These are phyloP conservation scores for Colletotrichum acutatum DNA, from an alignment of 2,329 filamentous ascomycete genomes.

Conservation along the genomic window DNA sequence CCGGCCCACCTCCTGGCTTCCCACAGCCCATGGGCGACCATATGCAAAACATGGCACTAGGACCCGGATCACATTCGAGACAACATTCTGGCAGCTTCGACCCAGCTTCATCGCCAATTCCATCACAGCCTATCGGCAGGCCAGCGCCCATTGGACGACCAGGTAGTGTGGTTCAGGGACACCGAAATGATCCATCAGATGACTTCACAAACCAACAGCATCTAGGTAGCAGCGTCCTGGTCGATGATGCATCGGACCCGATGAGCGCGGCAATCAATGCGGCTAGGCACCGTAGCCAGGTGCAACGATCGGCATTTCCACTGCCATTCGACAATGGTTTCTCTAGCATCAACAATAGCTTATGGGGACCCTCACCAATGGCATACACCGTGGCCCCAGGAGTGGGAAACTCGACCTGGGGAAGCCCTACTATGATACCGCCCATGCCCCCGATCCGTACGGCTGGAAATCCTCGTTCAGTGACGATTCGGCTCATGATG, in stretches of 20 bases:
- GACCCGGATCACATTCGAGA: slow-evolving; percentile 72
- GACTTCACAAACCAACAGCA: slow-evolving; percentile 84
- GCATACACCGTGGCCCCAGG: slow-evolving; percentile 57
- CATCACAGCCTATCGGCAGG: slow-evolving; percentile 80
- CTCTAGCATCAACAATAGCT: slow-evolving; percentile 47
- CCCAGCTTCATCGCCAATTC: slow-evolving; percentile 53
- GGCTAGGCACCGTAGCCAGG: slow-evolving; percentile 57
- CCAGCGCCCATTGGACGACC: slow-evolving; percentile 91
- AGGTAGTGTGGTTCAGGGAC: slow-evolving; percentile 73
- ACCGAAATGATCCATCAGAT: slow-evolving; percentile 64
- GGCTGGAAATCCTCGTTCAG: slow-evolving; percentile 40
- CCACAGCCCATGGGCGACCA: slow-evolving; percentile 54
- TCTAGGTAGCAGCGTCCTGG: slow-evolving; percentile 88
- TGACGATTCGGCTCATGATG: slow-evolving; percentile 78
- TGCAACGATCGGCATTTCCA: slow-evolving; percentile 58
- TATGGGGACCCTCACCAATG: slow-evolving; percentile 52
- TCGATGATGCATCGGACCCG: slow-evolving; percentile 77
- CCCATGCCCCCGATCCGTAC: slow-evolving; percentile 30
- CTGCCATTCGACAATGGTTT: slow-evolving; percentile 55
- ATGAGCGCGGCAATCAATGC: slow-evolving; percentile 43
- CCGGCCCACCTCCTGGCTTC: slow-evolving; percentile 66
- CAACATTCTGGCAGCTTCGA: slow-evolving; percentile 81
- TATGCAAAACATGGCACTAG: slow-evolving; percentile 51
- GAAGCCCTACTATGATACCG: slow-evolving; percentile 32
- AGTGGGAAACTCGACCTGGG: slow-evolving; percentile 55